Base-by-base conservation (phyloP, 192 early-diverging fungal species). In the Lunasporangiospora selenospora region DNA sequence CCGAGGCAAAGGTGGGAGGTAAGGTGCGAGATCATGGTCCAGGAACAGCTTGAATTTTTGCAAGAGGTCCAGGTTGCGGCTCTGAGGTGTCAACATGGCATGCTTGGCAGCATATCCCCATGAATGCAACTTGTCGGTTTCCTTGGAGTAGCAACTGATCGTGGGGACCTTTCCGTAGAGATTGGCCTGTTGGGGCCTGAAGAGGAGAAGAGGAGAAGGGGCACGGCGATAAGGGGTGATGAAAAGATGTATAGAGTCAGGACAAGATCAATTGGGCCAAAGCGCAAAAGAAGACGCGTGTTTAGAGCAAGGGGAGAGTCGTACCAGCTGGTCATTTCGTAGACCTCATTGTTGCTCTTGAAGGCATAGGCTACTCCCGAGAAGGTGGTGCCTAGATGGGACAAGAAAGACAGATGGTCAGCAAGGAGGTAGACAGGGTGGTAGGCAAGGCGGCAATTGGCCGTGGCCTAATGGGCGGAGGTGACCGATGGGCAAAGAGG, bases 301-400 rank as follows among this genome's bases (percentile, higher is more conserved):
- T 1, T n/a, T 6, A 27, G 18, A 5, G 6, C n/a, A n/a, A n/a
- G n/a, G n/a, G n/a, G n/a, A n/a, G n/a, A n/a, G n/a, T n/a, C n/a
- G 38, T 77, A 83, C 81, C 81, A 83, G 50, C 71, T 76, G 23
- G 75, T 64, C 39, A 83, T 63, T 48, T 83, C 81, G 18, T 62
- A 51, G 11, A 83, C 63, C 37, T 83, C 81, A 16, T 67, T 67
- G 36, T 81, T 73, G 24, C 73, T 70, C 39, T 62, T 64, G 44
- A 77, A 79, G 3, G 81, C 77, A 65, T 83, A 83, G 2, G 81
- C 77, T 11, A 75, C 67, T 36, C 81, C 81, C 4, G 81, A 80
- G 45, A 66, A 83, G 2, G 50, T 81, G 43, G 62, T 63, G 51
- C 77, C 67, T 71, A 42, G 39, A 31, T 13, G 27, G 2, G 16